phyloP scores from a whole-genome alignment of 2,329 filamentous ascomycete species.

The Harringtonia lauricola region DNA sequence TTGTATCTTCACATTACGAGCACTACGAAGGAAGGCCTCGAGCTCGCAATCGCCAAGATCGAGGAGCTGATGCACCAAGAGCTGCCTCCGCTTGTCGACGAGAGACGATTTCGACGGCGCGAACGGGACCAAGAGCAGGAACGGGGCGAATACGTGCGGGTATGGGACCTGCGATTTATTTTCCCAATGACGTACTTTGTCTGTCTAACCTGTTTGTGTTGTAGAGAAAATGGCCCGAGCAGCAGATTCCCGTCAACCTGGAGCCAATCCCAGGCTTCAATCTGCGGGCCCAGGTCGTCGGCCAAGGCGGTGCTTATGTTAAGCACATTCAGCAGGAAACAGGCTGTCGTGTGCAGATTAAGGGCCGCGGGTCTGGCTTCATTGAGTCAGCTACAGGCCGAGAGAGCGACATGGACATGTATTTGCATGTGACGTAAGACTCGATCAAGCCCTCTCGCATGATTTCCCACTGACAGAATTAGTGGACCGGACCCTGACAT shows the following conservation, averaged over 20 bases:
- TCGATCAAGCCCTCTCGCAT: too few species aligned
- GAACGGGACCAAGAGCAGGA: conserved; percentile 54
- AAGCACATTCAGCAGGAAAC: conserved; percentile 98
- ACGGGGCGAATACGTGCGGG: conserved; percentile 80
- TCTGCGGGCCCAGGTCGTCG: conserved; percentile 88
- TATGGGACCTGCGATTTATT: conserved; percentile 37
- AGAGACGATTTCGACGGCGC: conserved; percentile 77
- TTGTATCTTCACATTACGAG: conserved; percentile 93
- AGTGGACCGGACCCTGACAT: conserved; percentile 81
- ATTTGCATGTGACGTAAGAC: conserved; percentile 82
- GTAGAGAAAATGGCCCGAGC: conserved; percentile 93
- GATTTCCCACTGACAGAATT: not conserved
- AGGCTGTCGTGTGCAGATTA: conserved; percentile 93
- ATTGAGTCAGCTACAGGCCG: conserved; percentile 77
- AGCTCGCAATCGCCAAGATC: conserved; percentile 77
- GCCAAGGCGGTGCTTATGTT: conserved; percentile 86
- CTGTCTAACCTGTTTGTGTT: too few species aligned
- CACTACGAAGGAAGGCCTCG: conserved; percentile 82
- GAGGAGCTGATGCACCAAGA: conserved; percentile 95
- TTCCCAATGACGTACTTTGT: too few species aligned
- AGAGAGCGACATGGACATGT: conserved; percentile 95
- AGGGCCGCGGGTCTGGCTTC: conserved; percentile 90
- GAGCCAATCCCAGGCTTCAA: conserved; percentile 94
- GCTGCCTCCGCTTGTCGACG: conserved; percentile 87
- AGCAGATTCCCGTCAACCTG: conserved; percentile 82